phyloP scores from a whole-genome alignment of 257 asterid species.

The Solanum lignicaule region DNA sequence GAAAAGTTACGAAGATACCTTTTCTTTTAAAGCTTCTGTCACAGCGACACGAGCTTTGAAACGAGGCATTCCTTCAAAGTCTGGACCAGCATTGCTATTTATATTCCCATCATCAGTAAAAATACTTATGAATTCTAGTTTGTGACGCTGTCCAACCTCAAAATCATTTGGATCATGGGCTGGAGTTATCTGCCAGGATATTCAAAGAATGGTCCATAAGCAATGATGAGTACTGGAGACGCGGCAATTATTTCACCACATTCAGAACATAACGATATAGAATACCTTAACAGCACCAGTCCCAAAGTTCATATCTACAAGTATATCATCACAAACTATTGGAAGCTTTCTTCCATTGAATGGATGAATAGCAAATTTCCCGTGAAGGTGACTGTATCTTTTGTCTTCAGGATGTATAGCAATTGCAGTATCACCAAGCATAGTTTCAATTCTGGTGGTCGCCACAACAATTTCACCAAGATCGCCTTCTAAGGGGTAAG shows the following conservation, averaged over 20 bases:
- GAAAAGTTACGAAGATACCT: conserved; percentile 23
- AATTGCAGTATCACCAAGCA: conserved; percentile 96
- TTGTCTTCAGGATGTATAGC: conserved; percentile 89
- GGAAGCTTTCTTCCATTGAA: conserved; percentile 82
- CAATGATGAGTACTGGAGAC: neutral
- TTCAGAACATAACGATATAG: neutral
- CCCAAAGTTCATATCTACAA: conserved; percentile 88
- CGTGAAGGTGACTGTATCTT: conserved; percentile 76
- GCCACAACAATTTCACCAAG: conserved; percentile 93
- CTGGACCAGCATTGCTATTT: conserved; percentile 74
- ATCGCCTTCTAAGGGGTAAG: conserved; percentile 83
- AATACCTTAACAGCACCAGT: conserved; percentile 97
- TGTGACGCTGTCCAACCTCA: conserved; percentile 90
- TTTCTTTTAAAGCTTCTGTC: conserved; percentile 59
- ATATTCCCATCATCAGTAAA: conserved; percentile 93
- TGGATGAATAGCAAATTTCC: conserved; percentile 80
- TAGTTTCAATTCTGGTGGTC: conserved; percentile 89
- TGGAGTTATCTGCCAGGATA: conserved; percentile 74
- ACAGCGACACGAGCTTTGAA: conserved; percentile 82
- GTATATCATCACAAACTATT: conserved; percentile 73
- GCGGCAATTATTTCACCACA: neutral
- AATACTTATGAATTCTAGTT: conserved; percentile 69
- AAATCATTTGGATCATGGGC: conserved; percentile 99
- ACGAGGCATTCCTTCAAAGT: conserved; percentile 74
- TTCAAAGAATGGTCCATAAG: neutral